A percentile compares a stretch with the other conserved stretches of the same genome.
phyloP scores from a whole-genome alignment of 2,329 filamentous ascomycete species.

The Aspergillus tubingensis region DNA sequence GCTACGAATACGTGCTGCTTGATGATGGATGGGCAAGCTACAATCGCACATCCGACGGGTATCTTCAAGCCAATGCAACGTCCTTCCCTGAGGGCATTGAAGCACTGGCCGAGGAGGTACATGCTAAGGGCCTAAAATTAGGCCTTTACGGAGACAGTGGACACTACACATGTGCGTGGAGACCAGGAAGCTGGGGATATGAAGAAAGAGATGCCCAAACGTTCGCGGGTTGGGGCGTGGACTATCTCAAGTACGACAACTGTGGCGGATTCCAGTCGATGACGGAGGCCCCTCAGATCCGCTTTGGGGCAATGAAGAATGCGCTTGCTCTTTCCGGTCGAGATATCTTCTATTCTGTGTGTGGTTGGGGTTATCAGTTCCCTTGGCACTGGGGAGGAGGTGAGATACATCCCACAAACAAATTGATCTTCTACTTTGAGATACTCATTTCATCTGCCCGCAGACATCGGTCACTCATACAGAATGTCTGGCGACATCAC shows the following conservation, averaged over 20 bases:
- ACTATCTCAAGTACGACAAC: conserved; percentile 59
- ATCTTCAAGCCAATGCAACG: conserved; percentile 37
- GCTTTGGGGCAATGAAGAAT: conserved; percentile 48
- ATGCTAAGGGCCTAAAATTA: neutral
- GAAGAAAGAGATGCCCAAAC: conserved; percentile 58
- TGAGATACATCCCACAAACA: neutral
- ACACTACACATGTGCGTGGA: conserved; percentile 44
- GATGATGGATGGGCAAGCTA: conserved; percentile 44
- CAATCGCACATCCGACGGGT: conserved; percentile 18
- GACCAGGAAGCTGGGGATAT: conserved; percentile 49
- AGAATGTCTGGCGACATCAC: conserved; percentile 32
- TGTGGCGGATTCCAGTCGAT: conserved; percentile 37
- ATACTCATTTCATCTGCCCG: neutral
- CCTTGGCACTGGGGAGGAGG: conserved; percentile 50
- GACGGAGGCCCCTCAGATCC: conserved; percentile 40
- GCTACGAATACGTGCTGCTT: conserved; percentile 40
- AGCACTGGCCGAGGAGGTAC: neutral
- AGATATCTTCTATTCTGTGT: conserved; percentile 52
- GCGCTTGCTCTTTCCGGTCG: conserved; percentile 46
- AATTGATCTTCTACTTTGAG: too few relatives aligned
- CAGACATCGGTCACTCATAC: conserved; percentile 24
- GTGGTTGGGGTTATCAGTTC: conserved; percentile 52
- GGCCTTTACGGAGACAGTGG: conserved; percentile 49
- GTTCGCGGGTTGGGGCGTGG: conserved; percentile 57
- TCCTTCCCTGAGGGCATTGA: conserved; percentile 50